phyloP scores from a whole-genome alignment of 768 basidiomycete genomes.

The Mycena chlorophos region DNA sequence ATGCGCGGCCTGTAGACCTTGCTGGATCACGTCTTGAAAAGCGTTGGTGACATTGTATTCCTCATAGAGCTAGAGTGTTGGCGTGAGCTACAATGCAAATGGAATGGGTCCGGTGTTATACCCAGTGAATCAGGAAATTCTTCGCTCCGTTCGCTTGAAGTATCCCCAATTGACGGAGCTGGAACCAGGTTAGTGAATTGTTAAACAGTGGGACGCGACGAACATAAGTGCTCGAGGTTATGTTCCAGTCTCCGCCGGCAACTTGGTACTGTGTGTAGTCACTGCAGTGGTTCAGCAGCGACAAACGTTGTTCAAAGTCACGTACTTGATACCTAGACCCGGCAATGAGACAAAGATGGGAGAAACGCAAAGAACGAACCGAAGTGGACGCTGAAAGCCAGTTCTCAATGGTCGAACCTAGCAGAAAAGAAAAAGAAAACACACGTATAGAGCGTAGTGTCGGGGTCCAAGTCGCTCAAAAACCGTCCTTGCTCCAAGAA shows the following conservation, averaged over 20 bases:
- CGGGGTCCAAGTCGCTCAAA: slow-evolving; percentile 19
- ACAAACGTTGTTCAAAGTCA: no score
- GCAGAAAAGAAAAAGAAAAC: not conserved
- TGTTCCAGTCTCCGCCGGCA: slow-evolving; percentile 19
- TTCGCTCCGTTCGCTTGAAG: slow-evolving; percentile 22
- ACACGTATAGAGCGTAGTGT: slow-evolving; percentile 20
- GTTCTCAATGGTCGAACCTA: not conserved
- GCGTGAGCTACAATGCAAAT: not conserved
- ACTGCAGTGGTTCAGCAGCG: slow-evolving; percentile 1
- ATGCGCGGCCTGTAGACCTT: slow-evolving; percentile 17
- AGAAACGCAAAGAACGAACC: slow-evolving; percentile 5
- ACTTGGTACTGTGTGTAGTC: slow-evolving; percentile 14
- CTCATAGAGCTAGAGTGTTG: slow-evolving; percentile 14
- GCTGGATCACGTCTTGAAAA: slow-evolving; percentile 18
- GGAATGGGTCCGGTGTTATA: not conserved
- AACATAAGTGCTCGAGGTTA: slow-evolving; percentile 16
- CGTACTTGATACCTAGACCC: slow-evolving; percentile 20
- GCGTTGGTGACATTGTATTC: slow-evolving; percentile 12
- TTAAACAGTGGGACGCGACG: not conserved
- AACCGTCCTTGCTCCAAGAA: slow-evolving; percentile 24
- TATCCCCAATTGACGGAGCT: slow-evolving; percentile 19
- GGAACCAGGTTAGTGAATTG: not conserved
- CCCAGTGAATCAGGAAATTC: slow-evolving; percentile 24
- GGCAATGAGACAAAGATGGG: not conserved
- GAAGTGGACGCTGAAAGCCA: slow-evolving; percentile 12